Evolutionary conservation across 2,329 filamentous ascomycete species (phyloP), one percentile per base, ranked within the genome.

Genomic region (Arthrobotrys conoides): DNA sequence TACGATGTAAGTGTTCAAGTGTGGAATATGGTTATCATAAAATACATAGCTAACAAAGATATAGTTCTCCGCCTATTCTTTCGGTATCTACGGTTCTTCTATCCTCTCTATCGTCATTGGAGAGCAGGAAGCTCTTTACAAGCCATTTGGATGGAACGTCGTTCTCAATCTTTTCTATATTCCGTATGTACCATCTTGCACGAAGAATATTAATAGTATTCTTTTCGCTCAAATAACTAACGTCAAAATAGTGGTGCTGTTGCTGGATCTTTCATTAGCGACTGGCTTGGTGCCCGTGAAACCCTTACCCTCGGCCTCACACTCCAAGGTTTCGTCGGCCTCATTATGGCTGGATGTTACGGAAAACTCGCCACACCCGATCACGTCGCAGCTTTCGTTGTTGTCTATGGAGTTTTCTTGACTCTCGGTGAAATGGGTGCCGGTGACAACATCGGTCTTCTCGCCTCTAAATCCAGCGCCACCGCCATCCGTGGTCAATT

Each of bases 361-460:
- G 84, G 86, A 5, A 88, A 87, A 66, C 88, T 97, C n/a, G 89
- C 90, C 0, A 87, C 89, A 65, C 86, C 90, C 0, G 83, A 87
- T 76, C 90, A 93, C 76, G 89, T 96, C 3, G 93, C 87, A 6
- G 92, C 87, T 0, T 96, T 96, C 81, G 91, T 92, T 0, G 91
- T 94, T 4, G 89, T 95, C 1, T 95, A 94, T 81, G 93, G 90
- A 16, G 87, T 96, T 80, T 96, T 96, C 85, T 86, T 93, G 0
- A 89, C 91, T 0, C 87, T 95, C 0, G 93, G 93, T 63, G 93
- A 96, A 84, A 85, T 96, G 48, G 94, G 94, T 0, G 93, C 94
- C 0, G 94, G 94, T 12, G 92, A 97, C 86, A 97, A 97, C 84
- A 97, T 97, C 81, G 94, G 94, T 1, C 88, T 97, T 0, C 84